A percentile compares a stretch with the other conserved stretches of the same genome.
Conservation (phyloP, 352 stramenopile species). For the Blastocystis sp. region DNA sequence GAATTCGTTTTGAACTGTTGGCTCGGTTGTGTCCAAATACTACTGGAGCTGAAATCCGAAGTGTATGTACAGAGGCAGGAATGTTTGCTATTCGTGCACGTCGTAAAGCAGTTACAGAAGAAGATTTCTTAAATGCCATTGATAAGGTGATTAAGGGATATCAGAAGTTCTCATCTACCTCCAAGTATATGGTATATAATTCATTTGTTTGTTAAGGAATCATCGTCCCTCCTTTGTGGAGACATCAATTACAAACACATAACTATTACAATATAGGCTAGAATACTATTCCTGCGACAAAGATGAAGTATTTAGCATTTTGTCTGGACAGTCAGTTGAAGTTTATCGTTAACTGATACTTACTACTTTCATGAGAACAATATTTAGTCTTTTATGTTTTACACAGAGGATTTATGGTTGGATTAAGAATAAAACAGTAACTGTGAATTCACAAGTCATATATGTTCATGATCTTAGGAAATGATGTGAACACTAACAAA, state of each 20-base stretch:
- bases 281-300: neutral
- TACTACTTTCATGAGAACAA: too few species aligned
- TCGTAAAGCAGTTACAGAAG: slow-evolving; percentile 96
- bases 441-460: too few species aligned
- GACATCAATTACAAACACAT: neutral
- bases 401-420: too few species aligned
- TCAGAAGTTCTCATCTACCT: slow-evolving; percentile 99
- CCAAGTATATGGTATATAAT: slow-evolving; percentile 99
- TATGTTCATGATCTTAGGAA: too few species aligned
- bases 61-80: slow-evolving; percentile 95
- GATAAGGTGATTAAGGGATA: slow-evolving; percentile 99
- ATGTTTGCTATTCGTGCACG: slow-evolving; percentile 95
- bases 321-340: neutral
- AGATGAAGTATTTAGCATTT: neutral
- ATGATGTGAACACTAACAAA: too few species aligned
- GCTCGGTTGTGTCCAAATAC: slow-evolving; percentile 94
- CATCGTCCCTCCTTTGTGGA: too few species aligned
- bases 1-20: slow-evolving; percentile 98
- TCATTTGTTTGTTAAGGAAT: slow-evolving; percentile 71
- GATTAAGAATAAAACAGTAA: too few species aligned
- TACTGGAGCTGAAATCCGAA: slow-evolving; percentile 93
- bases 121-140: slow-evolving; percentile 98
- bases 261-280: neutral
- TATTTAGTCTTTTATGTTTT: too few species aligned
- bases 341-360: too few species aligned